A percentile compares a stretch with the other conserved stretches of the same genome.
Conservation (phyloP, 108 stramenopile genomes). For the Stephanodiscus triporus region DNA sequence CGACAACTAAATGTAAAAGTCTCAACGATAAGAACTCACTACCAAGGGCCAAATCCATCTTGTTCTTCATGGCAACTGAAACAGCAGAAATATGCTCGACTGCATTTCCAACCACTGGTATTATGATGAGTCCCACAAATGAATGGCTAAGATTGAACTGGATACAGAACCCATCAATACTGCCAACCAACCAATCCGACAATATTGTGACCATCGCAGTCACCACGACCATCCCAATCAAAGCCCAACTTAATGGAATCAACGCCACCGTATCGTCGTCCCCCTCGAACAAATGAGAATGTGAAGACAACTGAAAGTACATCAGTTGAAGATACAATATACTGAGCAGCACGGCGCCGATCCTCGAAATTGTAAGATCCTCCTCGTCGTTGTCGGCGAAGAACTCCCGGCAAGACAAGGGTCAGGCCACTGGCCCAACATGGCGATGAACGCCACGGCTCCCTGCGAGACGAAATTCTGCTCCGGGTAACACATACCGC, state of each 20-base stretch:
- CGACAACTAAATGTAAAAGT: neutral
- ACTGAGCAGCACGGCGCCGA: slow-evolving; percentile 84
- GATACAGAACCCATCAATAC: slow-evolving; percentile 87
- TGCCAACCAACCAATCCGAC: slow-evolving; percentile 78
- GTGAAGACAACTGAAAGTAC: slow-evolving; percentile 92
- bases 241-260: slow-evolving; percentile 76
- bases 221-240: slow-evolving; percentile 66
- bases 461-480: slow-evolving; percentile 84
- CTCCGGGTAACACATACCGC: slow-evolving; percentile 87
- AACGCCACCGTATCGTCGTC: slow-evolving; percentile 46
- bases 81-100: slow-evolving; percentile 93
- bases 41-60: slow-evolving; percentile 93
- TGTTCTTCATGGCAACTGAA: slow-evolving; percentile 93
- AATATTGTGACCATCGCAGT: slow-evolving; percentile 81
- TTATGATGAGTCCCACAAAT: slow-evolving; percentile 91
- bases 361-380: slow-evolving; percentile 74
- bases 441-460: slow-evolving; percentile 78
- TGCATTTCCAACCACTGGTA: slow-evolving; percentile 95
- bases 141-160: slow-evolving; percentile 79
- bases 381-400: slow-evolving; percentile 55
- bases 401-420: slow-evolving; percentile 84
- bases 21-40: slow-evolving; percentile 39
- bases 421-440: slow-evolving; percentile 86
- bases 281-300: slow-evolving; percentile 82
- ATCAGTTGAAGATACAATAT: slow-evolving; percentile 91